Conservation (phyloP, 345 rosid species). For the Pseudoturritis turrita region DNA sequence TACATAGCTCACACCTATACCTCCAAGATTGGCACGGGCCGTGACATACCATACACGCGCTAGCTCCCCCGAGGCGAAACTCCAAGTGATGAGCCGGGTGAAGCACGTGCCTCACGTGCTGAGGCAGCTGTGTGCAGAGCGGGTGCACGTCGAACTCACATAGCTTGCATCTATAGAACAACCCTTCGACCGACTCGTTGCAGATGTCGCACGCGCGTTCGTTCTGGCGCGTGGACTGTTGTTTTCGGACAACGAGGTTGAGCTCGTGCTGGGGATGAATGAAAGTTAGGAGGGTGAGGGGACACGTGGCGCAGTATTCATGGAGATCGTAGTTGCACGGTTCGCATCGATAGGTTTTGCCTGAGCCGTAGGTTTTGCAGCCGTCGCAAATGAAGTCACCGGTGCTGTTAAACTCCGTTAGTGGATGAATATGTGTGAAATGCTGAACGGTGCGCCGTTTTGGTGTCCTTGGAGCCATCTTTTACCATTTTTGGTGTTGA, state of each 20-base stretch:
- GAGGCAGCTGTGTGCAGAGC: slow-evolving; percentile 33
- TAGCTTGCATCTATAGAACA: slow-evolving; percentile 36
- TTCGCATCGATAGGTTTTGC: slow-evolving; percentile 25
- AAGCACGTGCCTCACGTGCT: slow-evolving; percentile 24
- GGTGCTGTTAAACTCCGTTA: slow-evolving; percentile 4
- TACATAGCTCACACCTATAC: slow-evolving; percentile 36
- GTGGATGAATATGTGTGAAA: slow-evolving; percentile 34
- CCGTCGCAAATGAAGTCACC: slow-evolving; percentile 35
- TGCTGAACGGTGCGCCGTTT: slow-evolving; percentile 27
- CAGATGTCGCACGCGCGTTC: slow-evolving; percentile 34
- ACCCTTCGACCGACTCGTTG: slow-evolving; percentile 27
- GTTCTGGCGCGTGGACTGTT: slow-evolving; percentile 22
- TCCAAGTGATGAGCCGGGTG: slow-evolving; percentile 33
- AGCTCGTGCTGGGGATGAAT: slow-evolving; percentile 35
- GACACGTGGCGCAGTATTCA: slow-evolving; percentile 38
- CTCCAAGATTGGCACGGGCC: slow-evolving; percentile 34
- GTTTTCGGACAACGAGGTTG: slow-evolving; percentile 19
- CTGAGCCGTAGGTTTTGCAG: slow-evolving; percentile 35
- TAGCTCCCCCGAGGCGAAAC: slow-evolving; percentile 10
- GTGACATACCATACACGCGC: slow-evolving; percentile 33
- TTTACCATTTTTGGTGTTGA: not conserved
- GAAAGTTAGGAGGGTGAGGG: slow-evolving; percentile 26
- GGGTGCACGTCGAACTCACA: slow-evolving; percentile 44
- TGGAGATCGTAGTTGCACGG: slow-evolving; percentile 40
- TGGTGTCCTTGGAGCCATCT: slow-evolving; percentile 25